A percentile compares a stretch with the other conserved stretches of the same genome.
Conservation (phyloP, 2,329 filamentous ascomycete genomes). For the Lecanicillium sp. region DNA sequence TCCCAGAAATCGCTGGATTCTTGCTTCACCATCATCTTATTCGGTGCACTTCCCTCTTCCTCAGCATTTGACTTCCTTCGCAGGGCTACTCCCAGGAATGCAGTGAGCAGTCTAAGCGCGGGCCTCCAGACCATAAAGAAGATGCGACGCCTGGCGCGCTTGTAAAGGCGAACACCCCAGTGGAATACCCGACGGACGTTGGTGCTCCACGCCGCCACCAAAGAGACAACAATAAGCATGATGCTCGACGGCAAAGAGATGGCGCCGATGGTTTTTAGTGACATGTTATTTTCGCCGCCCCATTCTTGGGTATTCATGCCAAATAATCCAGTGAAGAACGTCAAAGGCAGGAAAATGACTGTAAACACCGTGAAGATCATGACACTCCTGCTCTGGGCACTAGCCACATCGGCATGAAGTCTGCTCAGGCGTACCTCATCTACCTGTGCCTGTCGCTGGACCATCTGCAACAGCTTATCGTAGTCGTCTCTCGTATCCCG, state of each 20-base stretch:
- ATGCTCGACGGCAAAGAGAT: conserved; percentile 41
- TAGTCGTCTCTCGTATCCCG: conserved; percentile 53
- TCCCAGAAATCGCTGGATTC: conserved; percentile 35
- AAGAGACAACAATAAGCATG: conserved; percentile 39
- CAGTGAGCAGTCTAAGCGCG: conserved; percentile 7
- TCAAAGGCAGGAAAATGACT: conserved; percentile 55
- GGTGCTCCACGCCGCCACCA: conserved; percentile 49
- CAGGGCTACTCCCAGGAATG: neutral
- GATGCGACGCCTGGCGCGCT: conserved; percentile 11
- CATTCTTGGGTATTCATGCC: conserved; percentile 59
- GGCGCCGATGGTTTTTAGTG: conserved; percentile 35
- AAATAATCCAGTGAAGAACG: conserved; percentile 58
- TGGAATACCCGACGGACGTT: conserved; percentile 27
- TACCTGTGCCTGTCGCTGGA: conserved; percentile 58
- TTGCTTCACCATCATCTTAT: conserved; percentile 14
- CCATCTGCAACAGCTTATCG: conserved; percentile 59
- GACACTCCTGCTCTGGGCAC: conserved; percentile 53
- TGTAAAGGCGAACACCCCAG: conserved; percentile 13
- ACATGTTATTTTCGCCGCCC: conserved; percentile 39
- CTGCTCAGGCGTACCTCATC: conserved; percentile 57
- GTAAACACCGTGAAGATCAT: conserved; percentile 60
- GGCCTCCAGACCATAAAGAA: conserved; percentile 17
- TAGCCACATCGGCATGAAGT: conserved; percentile 54
- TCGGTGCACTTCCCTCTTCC: conserved; percentile 10
- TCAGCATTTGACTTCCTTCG: conserved; percentile 10